A percentile compares a stretch with the other conserved stretches of the same genome.
Evolutionary conservation across 257 asterid species (phyloP).

Genomic region (Nicotiana noctiflora): DNA sequence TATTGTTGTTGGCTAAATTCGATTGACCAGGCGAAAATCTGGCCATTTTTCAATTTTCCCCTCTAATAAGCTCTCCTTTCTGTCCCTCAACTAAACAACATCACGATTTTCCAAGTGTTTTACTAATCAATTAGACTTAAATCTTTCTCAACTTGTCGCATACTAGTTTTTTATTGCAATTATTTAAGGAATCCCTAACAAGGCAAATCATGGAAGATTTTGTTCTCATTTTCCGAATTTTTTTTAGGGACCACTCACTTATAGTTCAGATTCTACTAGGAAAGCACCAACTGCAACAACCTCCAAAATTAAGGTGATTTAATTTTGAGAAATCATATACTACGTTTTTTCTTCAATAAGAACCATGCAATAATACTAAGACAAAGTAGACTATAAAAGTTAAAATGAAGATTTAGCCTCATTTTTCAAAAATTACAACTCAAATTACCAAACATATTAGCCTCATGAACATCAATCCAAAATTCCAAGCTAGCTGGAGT

Average conservation of each 20-base stretch:
- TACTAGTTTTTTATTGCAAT: neutral
- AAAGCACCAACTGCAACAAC: neutral
- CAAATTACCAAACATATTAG: too few species aligned
- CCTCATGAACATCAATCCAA: neutral
- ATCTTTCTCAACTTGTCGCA: neutral
- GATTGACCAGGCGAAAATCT: too few species aligned
- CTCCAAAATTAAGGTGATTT: neutral
- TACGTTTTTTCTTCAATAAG: too few species aligned
- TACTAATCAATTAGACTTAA: neutral
- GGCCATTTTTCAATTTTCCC: too few species aligned
- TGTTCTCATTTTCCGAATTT: neutral
- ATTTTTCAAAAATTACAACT: too few species aligned
- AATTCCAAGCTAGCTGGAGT: neutral
- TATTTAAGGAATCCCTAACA: neutral
- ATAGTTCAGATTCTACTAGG: neutral
- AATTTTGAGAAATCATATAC: neutral
- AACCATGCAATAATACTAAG: too few species aligned
- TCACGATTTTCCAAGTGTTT: neutral
- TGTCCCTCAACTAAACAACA: too few species aligned
- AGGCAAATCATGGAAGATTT: neutral
- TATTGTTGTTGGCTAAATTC: too few species aligned
- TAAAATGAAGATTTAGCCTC: too few species aligned
- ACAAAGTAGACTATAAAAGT: too few species aligned
- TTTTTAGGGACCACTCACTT: neutral
- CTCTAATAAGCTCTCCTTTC: too few species aligned